Conservation (phyloP, 2,329 filamentous ascomycete genomes). For the Ascomycota sp. region DNA sequence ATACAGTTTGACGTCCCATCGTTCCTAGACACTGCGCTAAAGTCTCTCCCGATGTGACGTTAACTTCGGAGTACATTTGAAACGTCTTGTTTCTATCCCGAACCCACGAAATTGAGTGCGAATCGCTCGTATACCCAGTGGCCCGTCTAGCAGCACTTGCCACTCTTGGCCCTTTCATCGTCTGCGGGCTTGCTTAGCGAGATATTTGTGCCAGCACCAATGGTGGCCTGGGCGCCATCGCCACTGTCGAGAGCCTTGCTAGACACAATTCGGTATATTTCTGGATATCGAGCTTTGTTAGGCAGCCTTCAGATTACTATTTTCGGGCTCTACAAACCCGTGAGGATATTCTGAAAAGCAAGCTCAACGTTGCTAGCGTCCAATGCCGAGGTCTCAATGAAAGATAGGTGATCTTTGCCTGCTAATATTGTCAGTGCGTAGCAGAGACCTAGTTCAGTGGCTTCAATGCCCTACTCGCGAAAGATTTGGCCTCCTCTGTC, state of each 20-base stretch:
- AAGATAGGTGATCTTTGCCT: conserved; percentile 96
- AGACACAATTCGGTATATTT: conserved; percentile 98
- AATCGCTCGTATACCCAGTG: conserved; percentile 6
- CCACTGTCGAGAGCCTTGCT: conserved; percentile 90
- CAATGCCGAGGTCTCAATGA: conserved; percentile 96
- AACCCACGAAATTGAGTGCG: conserved; percentile 8
- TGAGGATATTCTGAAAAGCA: conserved; percentile 98
- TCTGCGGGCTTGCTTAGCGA: conserved; percentile 74
- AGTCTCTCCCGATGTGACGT: conserved; percentile 13
- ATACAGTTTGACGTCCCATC: conserved; percentile 15
- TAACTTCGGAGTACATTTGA: conserved; percentile 13
- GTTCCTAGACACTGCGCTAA: conserved; percentile 11
- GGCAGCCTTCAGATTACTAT: background rate
- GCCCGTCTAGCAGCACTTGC: conserved; percentile 54
- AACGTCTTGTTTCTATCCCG: conserved; percentile 14
- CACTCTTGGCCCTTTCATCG: conserved; percentile 51
- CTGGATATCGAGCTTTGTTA: conserved; percentile 22
- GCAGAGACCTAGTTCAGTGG: background rate
- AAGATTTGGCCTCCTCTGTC: conserved; percentile 92
- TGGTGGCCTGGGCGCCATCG: conserved; percentile 60
- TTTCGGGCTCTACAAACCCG: conserved; percentile 39
- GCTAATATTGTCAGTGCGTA: conserved; percentile 5
- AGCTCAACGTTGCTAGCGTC: conserved; percentile 98
- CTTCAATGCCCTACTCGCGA: conserved; percentile 48
- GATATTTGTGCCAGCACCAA: conserved; percentile 64